phyloP scores from a whole-genome alignment of 140 eudicot species.

The Flaveria floridana region DNA sequence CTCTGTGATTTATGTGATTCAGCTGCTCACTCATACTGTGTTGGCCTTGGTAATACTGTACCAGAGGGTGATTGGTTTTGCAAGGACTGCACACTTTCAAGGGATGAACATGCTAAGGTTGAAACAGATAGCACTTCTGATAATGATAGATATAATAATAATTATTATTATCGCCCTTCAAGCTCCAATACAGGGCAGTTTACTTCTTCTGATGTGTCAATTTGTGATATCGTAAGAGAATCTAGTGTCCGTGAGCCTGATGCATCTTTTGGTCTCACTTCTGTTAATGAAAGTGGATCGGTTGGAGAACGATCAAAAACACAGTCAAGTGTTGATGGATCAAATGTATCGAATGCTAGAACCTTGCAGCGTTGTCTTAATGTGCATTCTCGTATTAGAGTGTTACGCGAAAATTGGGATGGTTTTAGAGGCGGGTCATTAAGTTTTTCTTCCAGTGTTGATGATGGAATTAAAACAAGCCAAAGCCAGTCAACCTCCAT shows the following conservation, averaged over 20 bases:
- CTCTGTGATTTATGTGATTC: conserved; percentile 89
- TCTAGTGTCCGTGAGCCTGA: conserved; percentile 28
- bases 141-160: background rate
- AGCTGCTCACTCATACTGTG: conserved; percentile 76
- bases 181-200: conserved; percentile 11
- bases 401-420: conserved; percentile 79
- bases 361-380: conserved; percentile 61
- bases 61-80: conserved; percentile 98
- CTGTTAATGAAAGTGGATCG: conserved; percentile 1
- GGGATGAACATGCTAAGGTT: conserved; percentile 50
- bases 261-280: background rate
- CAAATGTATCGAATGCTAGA: conserved; percentile 51
- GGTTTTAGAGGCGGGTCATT: conserved; percentile 54
- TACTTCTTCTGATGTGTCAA: conserved; percentile 39
- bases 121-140: conserved; percentile 33
- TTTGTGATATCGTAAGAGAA: conserved; percentile 54
- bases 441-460: conserved; percentile 36
- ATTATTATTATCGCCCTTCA: background rate
- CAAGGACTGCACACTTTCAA: conserved; percentile 60
- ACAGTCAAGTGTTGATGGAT: conserved; percentile 18
- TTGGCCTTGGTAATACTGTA: conserved; percentile 75
- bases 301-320: conserved; percentile 16
- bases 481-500: conserved; percentile 18
- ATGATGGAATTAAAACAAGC: background rate
- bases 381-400: conserved; percentile 59